Conservation (phyloP, 2,329 filamentous ascomycete species). For the Alternaria sp. region DNA sequence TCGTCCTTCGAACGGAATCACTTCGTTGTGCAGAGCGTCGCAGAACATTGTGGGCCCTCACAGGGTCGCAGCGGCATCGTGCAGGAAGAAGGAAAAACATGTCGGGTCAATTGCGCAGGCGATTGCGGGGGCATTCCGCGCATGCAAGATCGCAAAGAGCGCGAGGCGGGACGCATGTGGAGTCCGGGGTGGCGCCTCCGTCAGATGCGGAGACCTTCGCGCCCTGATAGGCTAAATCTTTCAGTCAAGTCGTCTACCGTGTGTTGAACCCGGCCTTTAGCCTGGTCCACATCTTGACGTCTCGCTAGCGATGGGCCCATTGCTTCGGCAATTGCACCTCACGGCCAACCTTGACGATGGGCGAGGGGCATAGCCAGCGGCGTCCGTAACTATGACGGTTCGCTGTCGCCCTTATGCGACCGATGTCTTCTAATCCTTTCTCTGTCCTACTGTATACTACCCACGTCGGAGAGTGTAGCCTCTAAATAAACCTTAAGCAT, state of each 20-base stretch:
- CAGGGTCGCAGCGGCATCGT: not conserved
- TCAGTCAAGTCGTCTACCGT: slow-evolving; percentile 13
- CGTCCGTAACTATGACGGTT: slow-evolving; percentile 8
- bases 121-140: slow-evolving; percentile 13
- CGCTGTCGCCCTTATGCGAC: slow-evolving; percentile 7
- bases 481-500: slow-evolving; percentile 15
- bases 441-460: slow-evolving; percentile 22
- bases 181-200: slow-evolving; percentile 25
- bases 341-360: not conserved
- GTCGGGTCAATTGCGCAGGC: slow-evolving; percentile 1
- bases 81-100: not conserved
- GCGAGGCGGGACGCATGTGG: slow-evolving; percentile 30
- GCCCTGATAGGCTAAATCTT: slow-evolving; percentile 23
- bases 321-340: slow-evolving; percentile 26
- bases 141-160: slow-evolving; percentile 23
- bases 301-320: slow-evolving; percentile 5
- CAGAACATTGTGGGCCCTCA: not conserved
- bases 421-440: slow-evolving; percentile 4
- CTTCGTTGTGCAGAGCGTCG: not conserved
- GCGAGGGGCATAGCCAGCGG: slow-evolving; percentile 2
- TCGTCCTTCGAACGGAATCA: not conserved
- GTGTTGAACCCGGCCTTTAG: slow-evolving; percentile 3
- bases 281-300: slow-evolving; percentile 6
- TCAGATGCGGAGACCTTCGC: slow-evolving; percentile 25
- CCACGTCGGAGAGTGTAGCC: slow-evolving; percentile 11